Base-by-base conservation (phyloP, 352 stramenopile genomes). In the Phytophthora kernoviae region DNA sequence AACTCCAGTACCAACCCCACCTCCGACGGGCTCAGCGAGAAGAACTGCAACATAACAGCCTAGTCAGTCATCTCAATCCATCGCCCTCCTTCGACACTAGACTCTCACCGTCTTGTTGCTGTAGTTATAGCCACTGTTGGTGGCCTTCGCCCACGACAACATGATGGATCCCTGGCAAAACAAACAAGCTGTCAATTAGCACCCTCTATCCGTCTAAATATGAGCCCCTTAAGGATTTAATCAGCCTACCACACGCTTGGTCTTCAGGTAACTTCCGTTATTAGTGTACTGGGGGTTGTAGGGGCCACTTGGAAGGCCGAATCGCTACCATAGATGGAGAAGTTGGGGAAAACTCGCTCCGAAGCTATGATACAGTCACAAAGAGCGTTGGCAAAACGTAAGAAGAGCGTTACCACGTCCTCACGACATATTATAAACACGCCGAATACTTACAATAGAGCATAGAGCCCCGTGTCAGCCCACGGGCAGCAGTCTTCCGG, bases 121-220 rank as follows among this genome's bases (percentile, higher is more conserved):
- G 70, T 88, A 93, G 72, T 84, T 82, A 62, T 93, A 93, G 52
- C 82, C 77, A 6, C 64, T 79, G 58, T 85, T 81, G 20, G 66
- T 86, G 36, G 81, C 68, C 50, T 85, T 87, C 18, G 84, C 85
- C 86, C 86, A 94, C 54, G 81, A 92, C 37, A 94, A 59, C 80
- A 94, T 90, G 56, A 94, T 88, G 21, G 81, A 73, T 40, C 86
- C 86, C 86, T 94, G 44, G 40, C 0, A 26, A 62, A 32, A 58
- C 7, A 22, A 65, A 22, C 20, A 66, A 12, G 49, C 39, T 33
- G 22, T 21, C 58, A 49, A 17, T 64, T 54, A 68, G 24, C 20
- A 15, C 15, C 20, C 40, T 12, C n/a, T 21, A 18, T 33, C 3
- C 21, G 9, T 17, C 5, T 14, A 9, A 27, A 47, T 27, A 47